Percentiles rank a stretch among this genome's conserved stretches.
Evolutionary conservation across 2,329 filamentous ascomycete genomes (phyloP).

Genomic region (Fusarium anthophilum): DNA sequence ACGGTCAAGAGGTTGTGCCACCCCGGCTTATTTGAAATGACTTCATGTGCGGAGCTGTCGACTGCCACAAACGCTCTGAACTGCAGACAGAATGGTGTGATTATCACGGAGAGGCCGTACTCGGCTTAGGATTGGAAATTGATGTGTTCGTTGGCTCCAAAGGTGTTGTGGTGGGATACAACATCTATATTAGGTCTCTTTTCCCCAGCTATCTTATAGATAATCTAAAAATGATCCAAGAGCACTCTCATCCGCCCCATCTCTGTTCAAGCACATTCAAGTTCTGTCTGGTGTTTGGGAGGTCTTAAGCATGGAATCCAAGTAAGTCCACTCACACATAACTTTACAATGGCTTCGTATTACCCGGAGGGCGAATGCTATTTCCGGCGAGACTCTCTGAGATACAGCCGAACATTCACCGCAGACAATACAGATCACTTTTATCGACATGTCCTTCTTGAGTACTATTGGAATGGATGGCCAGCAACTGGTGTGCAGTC

Average conservation of each 20-base stretch:
- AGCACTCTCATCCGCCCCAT: too few relatives aligned
- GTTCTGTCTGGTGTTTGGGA: too few relatives aligned
- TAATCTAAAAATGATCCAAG: too few relatives aligned
- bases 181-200: too few relatives aligned
- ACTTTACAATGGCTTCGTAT: background rate
- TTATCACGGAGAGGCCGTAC: fast-evolving
- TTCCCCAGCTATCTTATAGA: too few relatives aligned
- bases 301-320: too few relatives aligned
- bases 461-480: constrained; percentile 17
- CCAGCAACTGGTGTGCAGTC: background rate
- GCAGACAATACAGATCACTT: background rate
- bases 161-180: background rate
- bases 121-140: fast-evolving
- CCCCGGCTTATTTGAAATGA: background rate
- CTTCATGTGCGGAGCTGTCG: background rate
- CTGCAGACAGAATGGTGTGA: background rate
- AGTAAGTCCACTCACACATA: too few relatives aligned
- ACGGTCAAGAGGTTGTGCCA: background rate
- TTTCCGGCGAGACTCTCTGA: background rate
- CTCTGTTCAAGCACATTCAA: too few relatives aligned
- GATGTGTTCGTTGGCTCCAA: fast-evolving
- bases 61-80: background rate
- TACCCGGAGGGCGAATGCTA: constrained; percentile 26
- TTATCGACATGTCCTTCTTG: background rate
- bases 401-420: background rate